phyloP scores from a whole-genome alignment of 2,329 filamentous ascomycete species.

The Phoma sp. region DNA sequence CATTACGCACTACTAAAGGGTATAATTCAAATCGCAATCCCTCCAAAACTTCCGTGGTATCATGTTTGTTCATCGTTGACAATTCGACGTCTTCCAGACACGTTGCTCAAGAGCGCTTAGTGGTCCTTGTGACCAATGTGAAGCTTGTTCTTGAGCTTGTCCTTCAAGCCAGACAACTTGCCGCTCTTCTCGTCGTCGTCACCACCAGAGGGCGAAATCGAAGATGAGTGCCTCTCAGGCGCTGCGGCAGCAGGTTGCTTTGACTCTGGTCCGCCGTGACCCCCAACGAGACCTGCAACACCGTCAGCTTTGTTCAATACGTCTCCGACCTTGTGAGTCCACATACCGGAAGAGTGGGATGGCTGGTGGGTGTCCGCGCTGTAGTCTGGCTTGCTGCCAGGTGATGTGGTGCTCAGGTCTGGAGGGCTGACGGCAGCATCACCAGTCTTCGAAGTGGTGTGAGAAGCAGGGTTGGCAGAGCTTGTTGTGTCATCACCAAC shows the following conservation, averaged over 20 bases:
- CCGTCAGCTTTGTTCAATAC: conserved; percentile 44
- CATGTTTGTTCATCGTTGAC: conserved; percentile 22
- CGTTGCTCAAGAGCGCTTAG: conserved; percentile 12
- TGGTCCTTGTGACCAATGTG: conserved; percentile 55
- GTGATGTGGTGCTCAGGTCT: conserved; percentile 14
- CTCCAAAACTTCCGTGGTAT: conserved; percentile 28
- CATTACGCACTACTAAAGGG: conserved; percentile 14
- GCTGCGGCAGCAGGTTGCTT: conserved; percentile 25
- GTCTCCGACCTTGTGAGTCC: conserved; percentile 25
- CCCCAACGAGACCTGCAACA: conserved; percentile 59
- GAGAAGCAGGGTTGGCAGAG: conserved; percentile 12
- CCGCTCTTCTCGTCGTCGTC: conserved; percentile 34
- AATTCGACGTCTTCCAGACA: conserved; percentile 9
- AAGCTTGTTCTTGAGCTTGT: conserved; percentile 74
- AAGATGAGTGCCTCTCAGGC: conserved; percentile 7
- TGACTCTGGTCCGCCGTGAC: conserved; percentile 45
- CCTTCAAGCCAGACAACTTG: conserved; percentile 60
- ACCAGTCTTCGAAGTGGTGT: conserved; percentile 20
- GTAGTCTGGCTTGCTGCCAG: conserved; percentile 14
- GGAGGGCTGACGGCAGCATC: conserved; percentile 18
- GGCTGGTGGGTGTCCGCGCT: conserved; percentile 13
- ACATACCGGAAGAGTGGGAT: conserved; percentile 25
- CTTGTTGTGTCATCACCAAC: conserved; percentile 1
- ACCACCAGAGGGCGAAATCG: conserved; percentile 18
- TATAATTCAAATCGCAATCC: conserved; percentile 12